Evolutionary conservation across 148 eudicot species (phyloP).

Genomic region (Heliamphora exappendiculata): DNA sequence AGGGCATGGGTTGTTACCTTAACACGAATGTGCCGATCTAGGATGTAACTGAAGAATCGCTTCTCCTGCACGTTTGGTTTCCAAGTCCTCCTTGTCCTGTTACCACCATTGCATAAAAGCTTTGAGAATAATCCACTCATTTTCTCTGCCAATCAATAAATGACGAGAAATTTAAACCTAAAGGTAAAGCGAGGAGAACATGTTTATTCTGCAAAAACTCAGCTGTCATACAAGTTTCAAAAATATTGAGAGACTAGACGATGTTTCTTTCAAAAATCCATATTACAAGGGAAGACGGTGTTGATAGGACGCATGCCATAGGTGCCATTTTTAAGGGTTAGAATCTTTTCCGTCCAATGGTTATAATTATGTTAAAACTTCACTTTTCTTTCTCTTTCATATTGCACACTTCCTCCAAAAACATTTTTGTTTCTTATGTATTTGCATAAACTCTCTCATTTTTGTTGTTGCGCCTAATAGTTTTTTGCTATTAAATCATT

Average conservation of each 20-base stretch:
- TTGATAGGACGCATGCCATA: no score
- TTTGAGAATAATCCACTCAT: not conserved
- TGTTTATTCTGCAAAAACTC: not conserved
- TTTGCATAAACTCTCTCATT: no score
- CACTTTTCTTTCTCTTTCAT: no score
- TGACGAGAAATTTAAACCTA: not conserved
- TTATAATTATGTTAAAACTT: no score
- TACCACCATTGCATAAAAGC: constrained; percentile 3
- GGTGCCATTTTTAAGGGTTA: no score
- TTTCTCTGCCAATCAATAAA: not conserved
- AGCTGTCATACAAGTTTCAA: not conserved
- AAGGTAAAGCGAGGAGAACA: not conserved
- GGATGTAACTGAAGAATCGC: constrained; percentile 77
- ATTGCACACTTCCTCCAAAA: no score
- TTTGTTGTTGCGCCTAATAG: no score
- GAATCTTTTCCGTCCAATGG: no score
- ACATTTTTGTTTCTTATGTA: no score
- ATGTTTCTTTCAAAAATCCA: not conserved
- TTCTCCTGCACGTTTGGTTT: constrained; percentile 90
- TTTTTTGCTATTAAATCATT: no score
- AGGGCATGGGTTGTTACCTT: constrained; percentile 89
- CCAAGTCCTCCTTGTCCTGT: constrained; percentile 78
- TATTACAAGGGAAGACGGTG: no score
- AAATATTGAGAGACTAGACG: not conserved
- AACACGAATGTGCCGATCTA: constrained; percentile 80